Evolutionary conservation across 768 basidiomycete genomes (phyloP).

Genomic region (Russula griseocarnosa): DNA sequence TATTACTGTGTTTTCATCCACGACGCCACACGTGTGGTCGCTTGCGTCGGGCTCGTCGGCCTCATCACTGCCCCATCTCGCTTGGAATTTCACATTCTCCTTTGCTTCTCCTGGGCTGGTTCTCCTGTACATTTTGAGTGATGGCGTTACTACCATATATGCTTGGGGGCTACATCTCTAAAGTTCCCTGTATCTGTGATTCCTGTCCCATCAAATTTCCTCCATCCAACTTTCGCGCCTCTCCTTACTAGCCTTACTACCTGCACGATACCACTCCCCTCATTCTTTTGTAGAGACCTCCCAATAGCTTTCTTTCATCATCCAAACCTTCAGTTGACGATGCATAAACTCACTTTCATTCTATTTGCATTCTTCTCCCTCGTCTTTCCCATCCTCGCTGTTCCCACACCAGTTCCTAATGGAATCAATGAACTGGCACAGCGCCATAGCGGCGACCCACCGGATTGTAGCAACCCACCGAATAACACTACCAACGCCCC

Average conservation of each 20-base stretch:
- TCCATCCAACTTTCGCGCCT: constrained; percentile 28
- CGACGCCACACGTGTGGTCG: no score
- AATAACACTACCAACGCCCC: no score
- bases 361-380: constrained; percentile 42
- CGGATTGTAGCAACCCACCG: no score
- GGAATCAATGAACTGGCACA: constrained; percentile 37
- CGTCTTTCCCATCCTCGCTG: constrained; percentile 42
- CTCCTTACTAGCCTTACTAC: constrained; percentile 29
- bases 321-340: constrained; percentile 34
- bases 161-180: constrained; percentile 23
- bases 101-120: no score
- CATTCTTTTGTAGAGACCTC: constrained; percentile 1
- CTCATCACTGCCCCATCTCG: no score
- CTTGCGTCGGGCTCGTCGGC: no score
- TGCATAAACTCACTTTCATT: constrained; percentile 37
- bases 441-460: no score
- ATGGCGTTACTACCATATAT: not conserved
- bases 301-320: not conserved
- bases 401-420: constrained; percentile 42
- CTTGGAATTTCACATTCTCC: no score
- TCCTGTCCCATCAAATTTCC: constrained; percentile 2
- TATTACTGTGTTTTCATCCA: no score
- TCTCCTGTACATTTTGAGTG: no score
- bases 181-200: constrained; percentile 13
- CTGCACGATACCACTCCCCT: constrained; percentile 15